phyloP scores from a whole-genome alignment of 179 eudicot genomes.

The Silene vulgaris region DNA sequence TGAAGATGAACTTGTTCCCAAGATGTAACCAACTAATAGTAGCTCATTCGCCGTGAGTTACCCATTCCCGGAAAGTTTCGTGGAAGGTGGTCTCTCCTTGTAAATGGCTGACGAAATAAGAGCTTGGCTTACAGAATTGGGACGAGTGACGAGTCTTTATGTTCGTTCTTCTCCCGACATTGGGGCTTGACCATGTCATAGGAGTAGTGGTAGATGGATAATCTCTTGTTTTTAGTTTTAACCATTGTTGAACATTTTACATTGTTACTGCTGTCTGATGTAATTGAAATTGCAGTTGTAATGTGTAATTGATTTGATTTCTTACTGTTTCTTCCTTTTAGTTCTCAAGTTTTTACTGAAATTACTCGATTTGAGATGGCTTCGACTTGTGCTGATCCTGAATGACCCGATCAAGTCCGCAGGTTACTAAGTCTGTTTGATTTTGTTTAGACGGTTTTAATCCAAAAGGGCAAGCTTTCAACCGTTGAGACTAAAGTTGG shows the following conservation, averaged over 20 bases:
- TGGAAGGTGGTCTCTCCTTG: slow-evolving; percentile 21
- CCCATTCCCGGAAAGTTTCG: slow-evolving; percentile 2
- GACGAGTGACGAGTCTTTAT: slow-evolving; percentile 14
- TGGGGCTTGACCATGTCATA: slow-evolving; percentile 9
- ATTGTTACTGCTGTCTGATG: slow-evolving; percentile 18
- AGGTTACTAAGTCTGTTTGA: too few relatives aligned
- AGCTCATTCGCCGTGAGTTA: slow-evolving; percentile 25
- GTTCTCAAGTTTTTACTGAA: too few relatives aligned
- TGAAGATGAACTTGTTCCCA: slow-evolving; percentile 22
- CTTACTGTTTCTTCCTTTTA: too few relatives aligned
- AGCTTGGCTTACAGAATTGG: slow-evolving; percentile 31
- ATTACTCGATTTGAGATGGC: too few relatives aligned
- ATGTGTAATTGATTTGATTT: slow-evolving; percentile 19
- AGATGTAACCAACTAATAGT: slow-evolving; percentile 12
- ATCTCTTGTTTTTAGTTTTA: slow-evolving; percentile 23
- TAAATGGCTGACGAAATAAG: slow-evolving; percentile 47
- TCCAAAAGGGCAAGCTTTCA: too few relatives aligned
- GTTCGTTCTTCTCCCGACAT: not conserved
- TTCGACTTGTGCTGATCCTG: too few relatives aligned
- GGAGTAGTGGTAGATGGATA: slow-evolving; percentile 12
- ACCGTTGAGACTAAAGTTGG: not conserved
- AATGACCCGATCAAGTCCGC: too few relatives aligned
- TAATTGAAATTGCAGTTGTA: slow-evolving; percentile 21
- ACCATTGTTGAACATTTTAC: slow-evolving; percentile 10
- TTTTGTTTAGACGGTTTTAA: not conserved